Evolutionary conservation across 2,329 filamentous ascomycete species (phyloP), one percentile per base, ranked within the genome.

Genomic region (Dactylonectria macrodidyma): DNA sequence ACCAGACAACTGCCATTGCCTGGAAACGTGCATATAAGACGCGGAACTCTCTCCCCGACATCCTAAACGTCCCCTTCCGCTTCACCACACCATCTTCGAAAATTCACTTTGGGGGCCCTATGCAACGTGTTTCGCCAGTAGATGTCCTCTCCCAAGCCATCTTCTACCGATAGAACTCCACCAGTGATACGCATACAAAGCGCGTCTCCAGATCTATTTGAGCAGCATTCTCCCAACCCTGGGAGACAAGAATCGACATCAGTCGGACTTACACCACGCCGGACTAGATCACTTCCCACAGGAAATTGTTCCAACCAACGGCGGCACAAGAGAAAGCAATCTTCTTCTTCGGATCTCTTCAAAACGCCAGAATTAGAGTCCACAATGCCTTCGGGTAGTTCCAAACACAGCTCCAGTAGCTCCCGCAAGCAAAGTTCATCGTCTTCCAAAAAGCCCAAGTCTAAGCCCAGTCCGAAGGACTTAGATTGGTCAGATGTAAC

Each of bases 401-500:
- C 73, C 24, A 73, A 66, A 65, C 69, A 74, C 22, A 60, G 70
- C 33, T 76, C 73, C n/a, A 62, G 71, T 36, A 75, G 70, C 58
- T 72, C 74, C 16, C 75, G 65, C 65, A 81, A 75, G 65, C 77
- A 76, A 19, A 72, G 73, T 62, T 73, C 73, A 26, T 70, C 75
- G 7, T 74, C 76, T 1, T 71, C 79, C 4, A 84, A 82, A 63
- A 84, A 81, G 63, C 73, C 78, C 56, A 87, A 83, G 69, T 78
- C 83, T 55, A 87, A 83, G 69, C 78, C 83, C 5, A 82, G 75
- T 36, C 56, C 78, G 24, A 87, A 85, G 70, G 82, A 82, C 3
- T 86, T 92, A 70, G 89, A 93, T 81, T 95, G 92, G 92, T 85
- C 88, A 33, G 87, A 91, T 0, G 86, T 94, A 50, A 88, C 87